These are phyloP conservation scores for Mimosa pudica DNA, from an alignment of 306 rosid genomes.

Conservation along the genomic window DNA sequence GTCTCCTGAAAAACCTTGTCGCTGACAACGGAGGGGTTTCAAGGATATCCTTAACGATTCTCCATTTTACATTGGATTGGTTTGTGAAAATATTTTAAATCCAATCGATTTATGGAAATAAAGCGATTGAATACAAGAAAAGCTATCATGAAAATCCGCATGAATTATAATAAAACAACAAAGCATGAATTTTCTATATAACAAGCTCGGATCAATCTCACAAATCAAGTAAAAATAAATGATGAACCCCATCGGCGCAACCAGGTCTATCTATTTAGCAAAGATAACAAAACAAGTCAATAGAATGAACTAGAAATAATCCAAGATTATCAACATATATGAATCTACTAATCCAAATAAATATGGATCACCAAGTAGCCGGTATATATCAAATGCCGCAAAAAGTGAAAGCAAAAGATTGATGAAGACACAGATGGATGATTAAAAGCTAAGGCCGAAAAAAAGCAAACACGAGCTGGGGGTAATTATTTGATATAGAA, in stretches of 20 bases:
- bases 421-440: neutral
- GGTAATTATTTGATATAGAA: neutral
- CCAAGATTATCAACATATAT: neutral
- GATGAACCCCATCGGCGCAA: neutral
- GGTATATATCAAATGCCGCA: neutral
- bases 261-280: neutral
- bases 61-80: neutral
- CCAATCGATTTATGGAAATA: constrained; percentile 14
- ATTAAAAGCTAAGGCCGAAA: neutral
- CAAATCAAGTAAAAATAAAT: neutral
- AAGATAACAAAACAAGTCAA: neutral
- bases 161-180: neutral
- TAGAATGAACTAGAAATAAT: neutral
- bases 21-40: too few species aligned
- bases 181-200: neutral
- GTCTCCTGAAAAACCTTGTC: too few species aligned
- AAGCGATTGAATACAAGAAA: neutral
- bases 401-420: neutral
- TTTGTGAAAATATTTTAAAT: neutral
- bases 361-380: too few species aligned
- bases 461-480: neutral
- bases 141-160: neutral
- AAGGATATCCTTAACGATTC: neutral
- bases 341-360: neutral
- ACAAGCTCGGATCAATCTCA: neutral